Conservation (phyloP, 495 filamentous ascomycete genomes). For the Halenospora varia region DNA sequence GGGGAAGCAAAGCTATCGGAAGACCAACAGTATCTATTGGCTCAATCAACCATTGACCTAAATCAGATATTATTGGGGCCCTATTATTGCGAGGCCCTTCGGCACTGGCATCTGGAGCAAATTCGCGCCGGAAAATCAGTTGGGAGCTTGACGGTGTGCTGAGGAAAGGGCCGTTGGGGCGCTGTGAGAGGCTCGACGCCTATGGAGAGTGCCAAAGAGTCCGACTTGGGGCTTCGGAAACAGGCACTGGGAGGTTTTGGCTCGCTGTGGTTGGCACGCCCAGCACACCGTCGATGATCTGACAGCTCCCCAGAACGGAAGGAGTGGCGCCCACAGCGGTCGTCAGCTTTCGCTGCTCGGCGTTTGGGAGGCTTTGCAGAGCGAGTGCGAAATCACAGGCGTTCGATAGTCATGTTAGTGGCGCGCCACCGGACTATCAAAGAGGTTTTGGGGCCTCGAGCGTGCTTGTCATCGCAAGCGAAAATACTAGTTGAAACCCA, state of each 20-base stretch:
- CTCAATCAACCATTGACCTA: too few species aligned
- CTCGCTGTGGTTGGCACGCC: too few species aligned
- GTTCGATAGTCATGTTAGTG: constrained; percentile 21
- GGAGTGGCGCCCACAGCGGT: background rate
- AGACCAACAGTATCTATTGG: too few species aligned
- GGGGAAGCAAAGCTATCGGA: too few species aligned
- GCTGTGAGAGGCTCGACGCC: background rate
- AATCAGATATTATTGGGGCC: too few species aligned
- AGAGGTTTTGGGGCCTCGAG: constrained; percentile 1
- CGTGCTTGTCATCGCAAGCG: too few species aligned
- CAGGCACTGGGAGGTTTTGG: background rate
- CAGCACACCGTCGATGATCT: background rate
- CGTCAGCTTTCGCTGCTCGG: constrained; percentile 7
- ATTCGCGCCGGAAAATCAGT: too few species aligned
- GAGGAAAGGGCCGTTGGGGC: constrained; percentile 20
- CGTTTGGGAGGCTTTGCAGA: background rate
- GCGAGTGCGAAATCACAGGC: constrained; percentile 8
- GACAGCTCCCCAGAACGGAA: background rate
- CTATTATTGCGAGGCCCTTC: too few species aligned
- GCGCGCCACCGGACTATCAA: constrained; percentile 12
- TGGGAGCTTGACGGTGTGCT: constrained; percentile 32
- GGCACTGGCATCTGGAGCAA: too few species aligned
- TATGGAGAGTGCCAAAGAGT: background rate
- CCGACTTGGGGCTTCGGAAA: background rate
- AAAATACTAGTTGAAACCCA: background rate